phyloP scores from a whole-genome alignment of 1,139 yeast genomes.

The Suhomyces taliae region DNA sequence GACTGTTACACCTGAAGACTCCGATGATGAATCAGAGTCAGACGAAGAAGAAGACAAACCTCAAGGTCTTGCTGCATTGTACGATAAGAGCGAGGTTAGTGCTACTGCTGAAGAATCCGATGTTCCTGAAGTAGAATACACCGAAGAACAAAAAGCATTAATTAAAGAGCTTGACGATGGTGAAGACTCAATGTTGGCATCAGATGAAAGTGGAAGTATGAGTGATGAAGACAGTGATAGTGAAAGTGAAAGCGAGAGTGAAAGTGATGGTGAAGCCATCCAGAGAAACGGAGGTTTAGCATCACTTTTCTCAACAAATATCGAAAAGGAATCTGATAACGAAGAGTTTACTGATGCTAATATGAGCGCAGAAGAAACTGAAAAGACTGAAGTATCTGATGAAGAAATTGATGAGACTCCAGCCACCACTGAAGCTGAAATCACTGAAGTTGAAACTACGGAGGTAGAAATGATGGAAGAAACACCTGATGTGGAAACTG shows the following conservation, averaged over 20 bases:
- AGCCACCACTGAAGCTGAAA: constrained; percentile 3
- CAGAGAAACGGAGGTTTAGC: constrained; percentile 19
- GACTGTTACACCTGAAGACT: constrained; percentile 4
- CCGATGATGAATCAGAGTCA: constrained; percentile 8
- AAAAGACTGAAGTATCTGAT: background rate
- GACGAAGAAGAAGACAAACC: constrained; percentile 24
- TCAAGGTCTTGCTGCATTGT: constrained; percentile 35
- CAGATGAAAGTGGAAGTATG: constrained; percentile 21
- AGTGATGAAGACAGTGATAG: constrained; percentile 8
- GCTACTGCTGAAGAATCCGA: background rate
- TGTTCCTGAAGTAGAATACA: constrained; percentile 24
- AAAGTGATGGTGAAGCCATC: constrained; percentile 9
- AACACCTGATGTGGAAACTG: background rate
- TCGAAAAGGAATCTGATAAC: constrained; percentile 17
- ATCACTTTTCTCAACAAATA: constrained; percentile 19
- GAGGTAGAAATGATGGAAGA: constrained; percentile 1
- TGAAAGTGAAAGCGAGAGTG: constrained; percentile 16
- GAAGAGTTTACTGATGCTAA: constrained; percentile 14
- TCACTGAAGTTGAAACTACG: background rate
- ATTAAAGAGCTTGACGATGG: constrained; percentile 24
- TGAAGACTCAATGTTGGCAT: constrained; percentile 21
- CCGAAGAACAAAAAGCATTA: constrained; percentile 35
- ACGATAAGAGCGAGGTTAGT: constrained; percentile 19
- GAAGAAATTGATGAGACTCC: constrained; percentile 18
- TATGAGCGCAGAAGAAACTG: background rate